Evolutionary conservation across 2,329 filamentous ascomycete genomes (phyloP).

Genomic region (Madurella mycetomatis): DNA sequence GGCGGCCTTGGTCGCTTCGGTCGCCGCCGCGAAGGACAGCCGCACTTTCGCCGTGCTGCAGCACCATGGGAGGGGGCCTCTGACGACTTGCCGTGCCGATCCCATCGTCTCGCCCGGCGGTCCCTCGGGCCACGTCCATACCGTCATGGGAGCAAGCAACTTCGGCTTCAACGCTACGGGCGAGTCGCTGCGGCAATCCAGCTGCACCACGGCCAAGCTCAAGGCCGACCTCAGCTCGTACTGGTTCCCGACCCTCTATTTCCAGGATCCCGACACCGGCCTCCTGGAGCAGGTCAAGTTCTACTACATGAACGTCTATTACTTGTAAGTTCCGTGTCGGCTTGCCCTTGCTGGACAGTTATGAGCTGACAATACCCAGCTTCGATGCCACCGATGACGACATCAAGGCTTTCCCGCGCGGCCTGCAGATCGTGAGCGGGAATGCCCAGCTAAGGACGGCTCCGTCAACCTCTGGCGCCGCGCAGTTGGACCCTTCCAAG

Average conservation of each 20-base stretch:
- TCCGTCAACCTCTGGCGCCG: conserved; percentile 47
- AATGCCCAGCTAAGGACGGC: conserved; percentile 54
- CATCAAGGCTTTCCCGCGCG: conserved; percentile 64
- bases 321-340: conserved; percentile 49
- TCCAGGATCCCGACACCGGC: conserved; percentile 57
- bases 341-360: conserved; percentile 1
- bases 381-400: conserved; percentile 62
- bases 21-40: conserved; percentile 36
- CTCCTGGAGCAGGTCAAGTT: conserved; percentile 62
- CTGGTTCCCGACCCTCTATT: conserved; percentile 71
- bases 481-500: conserved; percentile 48
- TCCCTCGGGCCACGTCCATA: conserved; percentile 61
- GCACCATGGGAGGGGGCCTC: conserved; percentile 62
- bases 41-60: conserved; percentile 65
- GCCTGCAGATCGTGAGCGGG: conserved; percentile 68
- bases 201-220: conserved; percentile 67
- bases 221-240: conserved; percentile 69
- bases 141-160: conserved; percentile 64
- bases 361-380: conserved; percentile 27
- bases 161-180: conserved; percentile 61
- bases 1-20: conserved; percentile 35
- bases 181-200: conserved; percentile 53
- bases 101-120: conserved; percentile 62
- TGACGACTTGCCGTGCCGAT: conserved; percentile 58
- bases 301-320: conserved; percentile 73